These are phyloP conservation scores for Pleurotus eryngii DNA, from an alignment of 768 basidiomycete genomes.

Conservation along the genomic window DNA sequence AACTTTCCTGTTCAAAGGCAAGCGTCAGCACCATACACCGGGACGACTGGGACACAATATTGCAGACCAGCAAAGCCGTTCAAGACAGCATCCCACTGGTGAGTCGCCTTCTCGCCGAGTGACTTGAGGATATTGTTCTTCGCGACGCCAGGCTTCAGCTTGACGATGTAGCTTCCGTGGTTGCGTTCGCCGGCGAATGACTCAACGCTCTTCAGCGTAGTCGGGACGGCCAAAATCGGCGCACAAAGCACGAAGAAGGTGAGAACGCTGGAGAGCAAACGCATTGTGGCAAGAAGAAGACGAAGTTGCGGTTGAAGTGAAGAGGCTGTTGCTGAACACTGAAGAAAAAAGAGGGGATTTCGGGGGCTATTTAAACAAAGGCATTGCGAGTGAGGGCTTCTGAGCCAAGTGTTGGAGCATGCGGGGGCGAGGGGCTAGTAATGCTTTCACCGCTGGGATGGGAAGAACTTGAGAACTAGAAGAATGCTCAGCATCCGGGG, in stretches of 20 bases:
- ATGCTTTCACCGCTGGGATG: too few relatives aligned
- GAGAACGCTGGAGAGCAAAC: background rate
- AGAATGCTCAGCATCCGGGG: too few relatives aligned
- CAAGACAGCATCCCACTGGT: conserved; percentile 13
- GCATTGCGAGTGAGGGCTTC: background rate
- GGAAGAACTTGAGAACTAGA: too few relatives aligned
- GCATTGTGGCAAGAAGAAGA: background rate
- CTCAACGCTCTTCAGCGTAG: conserved; percentile 3
- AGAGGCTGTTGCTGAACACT: background rate
- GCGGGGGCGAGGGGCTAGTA: background rate
- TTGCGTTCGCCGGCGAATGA: conserved; percentile 2
- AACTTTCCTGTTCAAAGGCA: conserved; percentile 12
- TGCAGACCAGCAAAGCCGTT: conserved; percentile 23
- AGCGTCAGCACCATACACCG: background rate
- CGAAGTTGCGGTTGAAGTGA: background rate
- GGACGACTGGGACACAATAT: background rate
- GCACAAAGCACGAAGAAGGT: background rate
- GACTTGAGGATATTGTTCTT: conserved; percentile 6
- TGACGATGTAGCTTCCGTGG: conserved; percentile 16
- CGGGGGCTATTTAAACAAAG: background rate
- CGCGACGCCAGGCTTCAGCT: conserved; percentile 17
- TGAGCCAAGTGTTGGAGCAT: conserved; percentile 3
- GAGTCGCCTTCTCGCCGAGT: conserved; percentile 2
- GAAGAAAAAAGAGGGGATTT: background rate
- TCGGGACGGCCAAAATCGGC: background rate